These are phyloP conservation scores for Trypanosoma congolense DNA, from an alignment of 208 protist genomes.

Conservation along the genomic window DNA sequence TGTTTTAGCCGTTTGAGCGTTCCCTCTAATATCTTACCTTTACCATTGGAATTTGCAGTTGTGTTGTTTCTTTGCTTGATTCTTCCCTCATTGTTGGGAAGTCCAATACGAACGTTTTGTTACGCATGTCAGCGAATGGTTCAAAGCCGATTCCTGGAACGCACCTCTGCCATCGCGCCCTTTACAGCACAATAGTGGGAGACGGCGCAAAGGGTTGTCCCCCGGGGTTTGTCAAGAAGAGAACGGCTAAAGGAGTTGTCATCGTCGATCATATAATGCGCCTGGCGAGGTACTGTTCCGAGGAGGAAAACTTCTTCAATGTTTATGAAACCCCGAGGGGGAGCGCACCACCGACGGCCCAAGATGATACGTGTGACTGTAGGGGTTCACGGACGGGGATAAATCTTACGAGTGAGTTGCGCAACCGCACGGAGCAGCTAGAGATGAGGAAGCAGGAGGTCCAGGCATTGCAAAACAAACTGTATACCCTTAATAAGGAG, in stretches of 20 bases:
- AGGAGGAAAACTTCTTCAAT: not conserved
- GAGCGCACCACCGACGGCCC: not conserved
- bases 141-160: conserved; percentile 10
- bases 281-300: not conserved
- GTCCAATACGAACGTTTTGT: no score
- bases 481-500: conserved; percentile 8
- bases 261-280: conserved; percentile 18
- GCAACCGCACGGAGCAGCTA: conserved; percentile 10
- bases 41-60: no score
- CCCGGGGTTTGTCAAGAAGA: conserved; percentile 7
- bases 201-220: conserved; percentile 11
- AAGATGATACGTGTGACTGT: not conserved
- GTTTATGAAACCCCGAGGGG: not conserved
- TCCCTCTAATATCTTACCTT: no score
- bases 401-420: conserved; percentile 3
- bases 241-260: conserved; percentile 6
- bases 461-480: conserved; percentile 18
- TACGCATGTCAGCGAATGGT: conserved; percentile 5
- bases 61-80: no score
- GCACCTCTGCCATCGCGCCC: conserved; percentile 11
- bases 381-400: not conserved
- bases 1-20: no score
- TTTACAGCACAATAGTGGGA: conserved; percentile 14
- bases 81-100: no score
- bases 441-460: conserved; percentile 20